These are phyloP conservation scores for Fusarium buxicola DNA, from an alignment of 2,329 filamentous ascomycete genomes.

Conservation along the genomic window DNA sequence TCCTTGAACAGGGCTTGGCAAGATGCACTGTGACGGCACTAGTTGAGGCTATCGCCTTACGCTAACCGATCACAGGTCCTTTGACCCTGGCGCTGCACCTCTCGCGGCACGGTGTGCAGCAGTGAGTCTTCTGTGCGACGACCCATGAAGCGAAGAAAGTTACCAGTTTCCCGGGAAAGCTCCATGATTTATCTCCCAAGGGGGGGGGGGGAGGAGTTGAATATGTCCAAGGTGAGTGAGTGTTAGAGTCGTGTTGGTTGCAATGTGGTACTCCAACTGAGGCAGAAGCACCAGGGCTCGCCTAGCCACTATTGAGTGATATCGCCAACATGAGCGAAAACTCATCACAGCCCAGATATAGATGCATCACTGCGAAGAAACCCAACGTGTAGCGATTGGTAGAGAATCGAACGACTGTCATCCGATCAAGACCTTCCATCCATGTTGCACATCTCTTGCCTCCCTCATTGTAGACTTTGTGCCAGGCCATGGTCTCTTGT, in stretches of 20 bases:
- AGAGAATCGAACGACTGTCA: conserved; percentile 39
- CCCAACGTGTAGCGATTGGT: conserved; percentile 11
- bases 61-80: conserved; percentile 17
- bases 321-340: conserved; percentile 9
- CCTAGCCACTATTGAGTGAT: conserved; percentile 5
- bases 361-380: conserved; percentile 9
- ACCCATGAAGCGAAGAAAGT: not conserved
- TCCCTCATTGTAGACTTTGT: conserved; percentile 11
- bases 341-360: conserved; percentile 22
- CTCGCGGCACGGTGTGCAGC: not conserved
- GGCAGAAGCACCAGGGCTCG: not conserved
- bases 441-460: conserved; percentile 4
- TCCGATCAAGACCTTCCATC: conserved; percentile 15
- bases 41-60: conserved; percentile 17
- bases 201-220: conserved; percentile 19
- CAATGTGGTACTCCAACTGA: not conserved
- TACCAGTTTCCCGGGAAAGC: not conserved
- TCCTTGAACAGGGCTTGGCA: conserved; percentile 8
- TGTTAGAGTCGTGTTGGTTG: conserved; percentile 1
- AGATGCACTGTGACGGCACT: conserved; percentile 47
- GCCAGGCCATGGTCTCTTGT: conserved; percentile 26
- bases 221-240: conserved; percentile 3
- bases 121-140: not conserved
- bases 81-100: conserved; percentile 12
- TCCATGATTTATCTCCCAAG: not conserved